phyloP scores from a whole-genome alignment of 75 land plant species.

The Picea sitchensis region DNA sequence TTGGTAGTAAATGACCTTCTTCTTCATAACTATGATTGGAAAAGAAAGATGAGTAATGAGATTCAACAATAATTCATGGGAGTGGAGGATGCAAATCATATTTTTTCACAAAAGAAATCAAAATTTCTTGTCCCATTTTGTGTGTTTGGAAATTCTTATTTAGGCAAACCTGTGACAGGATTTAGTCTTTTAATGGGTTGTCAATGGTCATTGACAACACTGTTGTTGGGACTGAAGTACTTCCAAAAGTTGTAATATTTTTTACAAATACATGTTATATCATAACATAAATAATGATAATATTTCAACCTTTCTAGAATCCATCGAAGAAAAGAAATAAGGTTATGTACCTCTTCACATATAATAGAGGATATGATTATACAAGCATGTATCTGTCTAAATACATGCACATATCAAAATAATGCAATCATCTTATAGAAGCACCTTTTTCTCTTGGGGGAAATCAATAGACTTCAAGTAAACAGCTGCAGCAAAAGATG shows the following conservation, averaged over 20 bases:
- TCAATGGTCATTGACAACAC: background rate
- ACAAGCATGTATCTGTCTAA: background rate
- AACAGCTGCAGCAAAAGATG: constrained; percentile 97
- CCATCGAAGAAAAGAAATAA: background rate
- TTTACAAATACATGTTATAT: background rate
- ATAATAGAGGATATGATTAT: background rate
- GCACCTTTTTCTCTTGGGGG: constrained; percentile 85
- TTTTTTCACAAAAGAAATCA: too few species aligned
- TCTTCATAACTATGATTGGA: too few species aligned
- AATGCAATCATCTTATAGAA: background rate
- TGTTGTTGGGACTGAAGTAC: background rate
- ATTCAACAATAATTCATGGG: too few species aligned
- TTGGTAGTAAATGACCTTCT: too few species aligned
- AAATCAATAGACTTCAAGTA: constrained; percentile 79
- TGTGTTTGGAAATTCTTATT: too few species aligned
- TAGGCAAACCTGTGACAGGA: too few species aligned
- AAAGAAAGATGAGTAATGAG: too few species aligned
- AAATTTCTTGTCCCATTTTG: too few species aligned
- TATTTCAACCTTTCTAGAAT: background rate
- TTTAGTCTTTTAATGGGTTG: too few species aligned
- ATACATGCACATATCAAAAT: background rate
- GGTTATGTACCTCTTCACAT: background rate
- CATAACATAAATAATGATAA: background rate
- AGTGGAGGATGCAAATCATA: too few species aligned
- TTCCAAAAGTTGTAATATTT: background rate